Conservation (phyloP, 2,329 filamentous ascomycete species). For the Microdochium nivale region DNA sequence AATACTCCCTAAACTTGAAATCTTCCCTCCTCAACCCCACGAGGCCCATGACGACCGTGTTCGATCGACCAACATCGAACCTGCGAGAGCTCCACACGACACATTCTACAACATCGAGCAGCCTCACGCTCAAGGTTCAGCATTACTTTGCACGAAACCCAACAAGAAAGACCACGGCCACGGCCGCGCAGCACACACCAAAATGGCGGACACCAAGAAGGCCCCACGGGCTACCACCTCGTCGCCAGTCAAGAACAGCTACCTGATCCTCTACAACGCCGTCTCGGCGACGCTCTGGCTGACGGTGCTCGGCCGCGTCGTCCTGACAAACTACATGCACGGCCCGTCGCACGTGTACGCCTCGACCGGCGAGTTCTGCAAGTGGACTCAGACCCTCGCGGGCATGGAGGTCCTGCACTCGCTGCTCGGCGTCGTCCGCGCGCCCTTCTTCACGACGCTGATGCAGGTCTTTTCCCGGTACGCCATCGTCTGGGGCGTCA, state of each 20-base stretch:
- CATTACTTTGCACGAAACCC: too few relatives aligned
- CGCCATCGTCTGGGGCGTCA: constrained; percentile 81
- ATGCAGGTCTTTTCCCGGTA: constrained; percentile 88
- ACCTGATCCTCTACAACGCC: constrained; percentile 82
- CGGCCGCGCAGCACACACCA: too few relatives aligned
- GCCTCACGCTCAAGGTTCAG: too few relatives aligned
- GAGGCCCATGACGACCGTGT: too few relatives aligned
- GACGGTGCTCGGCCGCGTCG: constrained; percentile 62
- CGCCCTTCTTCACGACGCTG: constrained; percentile 73
- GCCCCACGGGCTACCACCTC: constrained; percentile 5
- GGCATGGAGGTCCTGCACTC: constrained; percentile 78
- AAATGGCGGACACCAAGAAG: not conserved
- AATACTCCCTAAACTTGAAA: too few relatives aligned
- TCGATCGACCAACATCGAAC: not conserved
- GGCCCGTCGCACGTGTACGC: constrained; percentile 52
- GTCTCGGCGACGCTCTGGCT: constrained; percentile 71
- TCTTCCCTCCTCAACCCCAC: too few relatives aligned
- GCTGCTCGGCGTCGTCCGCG: constrained; percentile 69
- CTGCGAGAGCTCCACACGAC: not conserved
- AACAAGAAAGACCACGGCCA: too few relatives aligned
- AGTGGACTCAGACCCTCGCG: constrained; percentile 78
- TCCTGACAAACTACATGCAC: constrained; percentile 40
- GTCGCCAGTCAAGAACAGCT: constrained; percentile 47
- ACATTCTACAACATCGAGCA: too few relatives aligned
- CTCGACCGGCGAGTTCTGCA: constrained; percentile 57